Conservation (phyloP, 805 yeast species). For the Starmerella davenportii region DNA sequence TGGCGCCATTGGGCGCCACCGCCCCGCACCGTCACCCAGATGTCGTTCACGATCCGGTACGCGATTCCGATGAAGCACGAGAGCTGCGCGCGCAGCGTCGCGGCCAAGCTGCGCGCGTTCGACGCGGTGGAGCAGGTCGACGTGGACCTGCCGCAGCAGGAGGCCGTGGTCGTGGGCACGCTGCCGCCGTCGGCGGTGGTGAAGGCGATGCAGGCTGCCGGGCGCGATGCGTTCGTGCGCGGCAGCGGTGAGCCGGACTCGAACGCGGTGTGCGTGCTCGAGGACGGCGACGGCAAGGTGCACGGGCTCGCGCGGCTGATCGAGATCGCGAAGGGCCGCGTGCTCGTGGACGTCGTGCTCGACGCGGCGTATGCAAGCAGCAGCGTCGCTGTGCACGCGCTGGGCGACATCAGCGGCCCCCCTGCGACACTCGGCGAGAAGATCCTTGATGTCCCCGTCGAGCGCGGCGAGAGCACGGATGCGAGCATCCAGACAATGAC, state of each 20-base stretch:
- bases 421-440: slow-evolving; percentile 22
- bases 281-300: slow-evolving; percentile 48
- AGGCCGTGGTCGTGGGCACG: slow-evolving; percentile 50
- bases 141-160: slow-evolving; percentile 40
- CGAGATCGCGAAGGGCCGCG: slow-evolving; percentile 33
- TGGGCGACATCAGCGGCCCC: slow-evolving; percentile 54
- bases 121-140: slow-evolving; percentile 30
- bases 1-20: too few relatives aligned
- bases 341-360: slow-evolving; percentile 61
- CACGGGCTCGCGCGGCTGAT: slow-evolving; percentile 80
- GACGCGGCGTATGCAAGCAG: slow-evolving; percentile 26
- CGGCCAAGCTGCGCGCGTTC: slow-evolving; percentile 33
- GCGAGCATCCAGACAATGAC: background rate
- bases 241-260: slow-evolving; percentile 77
- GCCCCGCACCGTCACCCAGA: too few relatives aligned
- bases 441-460: slow-evolving; percentile 5
- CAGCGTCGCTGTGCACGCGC: slow-evolving; percentile 40
- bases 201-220: slow-evolving; percentile 47
- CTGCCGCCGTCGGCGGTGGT: slow-evolving; percentile 64
- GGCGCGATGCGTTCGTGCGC: slow-evolving; percentile 78
- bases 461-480: background rate
- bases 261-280: slow-evolving; percentile 83
- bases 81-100: slow-evolving; percentile 46
- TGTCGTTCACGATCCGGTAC: slow-evolving; percentile 25
- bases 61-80: slow-evolving; percentile 75